phyloP scores from a whole-genome alignment of 441 rosid species.

The Hura crepitans region DNA sequence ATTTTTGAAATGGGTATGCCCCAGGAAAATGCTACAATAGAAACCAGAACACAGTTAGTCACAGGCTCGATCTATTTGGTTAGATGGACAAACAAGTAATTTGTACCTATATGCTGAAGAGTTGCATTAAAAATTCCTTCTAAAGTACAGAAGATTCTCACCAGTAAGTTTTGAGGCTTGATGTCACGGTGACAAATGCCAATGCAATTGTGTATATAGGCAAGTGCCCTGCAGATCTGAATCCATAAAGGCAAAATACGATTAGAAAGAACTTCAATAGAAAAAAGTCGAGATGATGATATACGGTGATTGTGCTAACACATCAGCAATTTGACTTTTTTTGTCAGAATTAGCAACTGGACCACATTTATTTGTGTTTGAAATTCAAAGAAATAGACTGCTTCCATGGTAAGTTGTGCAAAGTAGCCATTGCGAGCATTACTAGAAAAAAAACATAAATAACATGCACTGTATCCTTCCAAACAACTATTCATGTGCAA shows the following conservation, averaged over 20 bases:
- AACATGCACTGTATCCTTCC: background rate
- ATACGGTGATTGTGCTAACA: background rate
- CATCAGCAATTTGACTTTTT: too few species aligned
- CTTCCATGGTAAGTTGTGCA: background rate
- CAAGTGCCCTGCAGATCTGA: constrained; percentile 97
- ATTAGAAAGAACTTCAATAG: background rate
- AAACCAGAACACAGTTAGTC: background rate
- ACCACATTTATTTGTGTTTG: too few species aligned
- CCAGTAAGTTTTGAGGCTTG: constrained; percentile 95
- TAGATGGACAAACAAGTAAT: background rate
- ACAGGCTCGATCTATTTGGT: background rate
- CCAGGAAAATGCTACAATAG: background rate
- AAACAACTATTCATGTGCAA: background rate
- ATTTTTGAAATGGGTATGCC: background rate
- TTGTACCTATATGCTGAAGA: background rate
- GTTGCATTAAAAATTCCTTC: constrained; percentile 9
- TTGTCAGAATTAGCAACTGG: too few species aligned
- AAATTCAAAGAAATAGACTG: background rate
- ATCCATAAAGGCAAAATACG: constrained; percentile 27
- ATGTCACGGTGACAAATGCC: constrained; percentile 97
- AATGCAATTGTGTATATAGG: constrained; percentile 78
- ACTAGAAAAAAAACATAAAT: background rate
- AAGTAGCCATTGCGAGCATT: background rate
- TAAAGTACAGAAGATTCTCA: constrained; percentile 46
- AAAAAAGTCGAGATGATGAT: background rate